These are phyloP conservation scores for Cercospora zeae-maydis DNA, from an alignment of 2,329 filamentous ascomycete genomes.

Conservation along the genomic window DNA sequence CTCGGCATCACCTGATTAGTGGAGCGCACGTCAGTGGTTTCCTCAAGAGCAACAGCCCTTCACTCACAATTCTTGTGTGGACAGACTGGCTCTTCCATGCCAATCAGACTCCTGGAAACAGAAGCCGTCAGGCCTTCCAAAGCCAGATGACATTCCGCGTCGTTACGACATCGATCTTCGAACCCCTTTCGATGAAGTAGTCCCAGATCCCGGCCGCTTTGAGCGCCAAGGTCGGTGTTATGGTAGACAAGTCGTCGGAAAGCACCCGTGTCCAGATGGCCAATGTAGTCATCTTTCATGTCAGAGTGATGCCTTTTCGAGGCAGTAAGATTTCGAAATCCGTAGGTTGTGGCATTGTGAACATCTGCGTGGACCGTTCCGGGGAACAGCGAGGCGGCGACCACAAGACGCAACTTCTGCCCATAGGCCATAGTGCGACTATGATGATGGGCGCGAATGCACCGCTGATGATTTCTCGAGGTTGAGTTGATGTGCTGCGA, in stretches of 20 bases:
- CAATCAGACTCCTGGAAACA: background rate
- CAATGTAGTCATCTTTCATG: background rate
- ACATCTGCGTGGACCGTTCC: background rate
- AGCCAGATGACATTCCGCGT: background rate
- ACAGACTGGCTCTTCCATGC: background rate
- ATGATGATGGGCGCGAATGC: background rate
- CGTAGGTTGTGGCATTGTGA: background rate
- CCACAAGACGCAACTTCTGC: background rate
- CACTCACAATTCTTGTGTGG: background rate
- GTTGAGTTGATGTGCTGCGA: background rate
- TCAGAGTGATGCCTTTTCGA: background rate
- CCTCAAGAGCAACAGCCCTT: background rate
- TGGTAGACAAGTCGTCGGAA: background rate
- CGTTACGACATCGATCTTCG: background rate
- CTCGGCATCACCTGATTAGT: background rate
- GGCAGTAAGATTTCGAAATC: background rate
- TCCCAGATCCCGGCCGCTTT: background rate
- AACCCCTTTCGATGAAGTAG: background rate
- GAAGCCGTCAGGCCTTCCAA: background rate
- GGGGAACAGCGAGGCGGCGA: background rate
- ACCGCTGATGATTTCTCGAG: background rate
- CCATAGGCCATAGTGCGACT: background rate
- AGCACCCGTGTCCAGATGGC: background rate
- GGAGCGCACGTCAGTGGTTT: background rate
- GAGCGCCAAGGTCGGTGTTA: background rate